These are phyloP conservation scores for Aspergillus bertholletiae DNA, from an alignment of 495 filamentous ascomycete species.

Conservation along the genomic window DNA sequence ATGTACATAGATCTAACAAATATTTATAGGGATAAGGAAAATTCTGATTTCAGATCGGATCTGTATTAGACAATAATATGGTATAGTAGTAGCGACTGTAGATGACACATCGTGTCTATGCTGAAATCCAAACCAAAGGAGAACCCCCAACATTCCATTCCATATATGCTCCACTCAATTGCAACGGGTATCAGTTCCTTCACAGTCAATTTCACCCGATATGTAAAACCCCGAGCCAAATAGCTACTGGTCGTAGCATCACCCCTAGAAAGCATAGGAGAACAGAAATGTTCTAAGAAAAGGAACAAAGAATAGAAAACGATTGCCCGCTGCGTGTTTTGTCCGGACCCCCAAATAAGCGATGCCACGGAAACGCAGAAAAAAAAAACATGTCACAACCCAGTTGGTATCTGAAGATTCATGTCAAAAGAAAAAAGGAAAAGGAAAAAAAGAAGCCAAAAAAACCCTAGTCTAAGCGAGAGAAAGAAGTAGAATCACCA, in stretches of 20 bases:
- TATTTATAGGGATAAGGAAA: not conserved
- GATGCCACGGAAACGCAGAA: constrained; percentile 20
- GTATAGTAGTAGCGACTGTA: constrained; percentile 13
- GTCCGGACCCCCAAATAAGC: constrained; percentile 7
- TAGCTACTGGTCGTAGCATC: not conserved
- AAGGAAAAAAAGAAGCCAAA: constrained; percentile 24
- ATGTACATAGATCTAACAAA: not conserved
- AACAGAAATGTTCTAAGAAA: not conserved
- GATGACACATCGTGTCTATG: constrained; percentile 11
- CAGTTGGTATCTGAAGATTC: constrained; percentile 33
- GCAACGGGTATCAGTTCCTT: constrained; percentile 15
- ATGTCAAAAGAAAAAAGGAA: constrained; percentile 32
- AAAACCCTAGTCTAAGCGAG: constrained; percentile 23
- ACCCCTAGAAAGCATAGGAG: not conserved
- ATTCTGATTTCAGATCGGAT: not conserved
- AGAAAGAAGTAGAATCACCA: constrained; percentile 22
- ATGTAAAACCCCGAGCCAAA: not conserved
- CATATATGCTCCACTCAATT: constrained; percentile 14
- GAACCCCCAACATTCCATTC: constrained; percentile 10
- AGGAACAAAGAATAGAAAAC: constrained; percentile 10
- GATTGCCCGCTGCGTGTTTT: constrained; percentile 17
- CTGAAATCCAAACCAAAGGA: constrained; percentile 5
- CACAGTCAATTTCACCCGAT: not conserved
- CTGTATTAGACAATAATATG: constrained; percentile 16
- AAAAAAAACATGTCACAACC: constrained; percentile 20